Base-by-base conservation (phyloP, 306 rosid genomes). In the Fagus sylvatica region DNA sequence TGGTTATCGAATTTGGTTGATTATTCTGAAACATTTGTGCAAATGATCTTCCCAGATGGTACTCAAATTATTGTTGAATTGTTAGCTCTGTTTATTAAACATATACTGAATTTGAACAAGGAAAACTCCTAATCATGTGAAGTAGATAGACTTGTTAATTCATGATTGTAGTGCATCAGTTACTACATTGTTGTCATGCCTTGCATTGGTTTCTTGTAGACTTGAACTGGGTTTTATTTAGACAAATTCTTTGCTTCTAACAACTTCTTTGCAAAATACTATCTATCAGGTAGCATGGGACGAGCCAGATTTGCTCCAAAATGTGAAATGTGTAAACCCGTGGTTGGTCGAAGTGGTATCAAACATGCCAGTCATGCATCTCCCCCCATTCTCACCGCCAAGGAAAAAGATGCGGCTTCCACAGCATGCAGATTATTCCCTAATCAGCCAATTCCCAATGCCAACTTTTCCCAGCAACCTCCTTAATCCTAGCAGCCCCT, bases 301-400 rank as follows among this genome's bases (percentile, higher is more conserved):
- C 75, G 99, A 96, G 74, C 99, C 98, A 22, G 99, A 96, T 78
- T 81, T 96, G 33, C 98, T 96, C 67, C 99, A 91, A 78, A 96
- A 93, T 80, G 99, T 96, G 13, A 91, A 87, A 80, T 37, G 90
- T 59, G 98, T 96, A n/a, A 96, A 88, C 77, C 99, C 99, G 28
- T 96, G 99, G 99, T 74, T 90, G 88, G 93, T 88, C 53, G 99
- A 96, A 80, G 79, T 91, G 77, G 94, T 90, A 74, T 80, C 97
- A 34, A 90, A 82, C 81, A 85, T 96, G 75, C 98, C 98, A 16
- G 72, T 86, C 41, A 85, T 89, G 83, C 89, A 92, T 68, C 83
- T 91, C 74, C 86, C 98, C 40, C 90, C 94, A 49, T 93, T 91
- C 75, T 89, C 93, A 12, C 91, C 91, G 13, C 89, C 96, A 12